Conservation (phyloP, 1,284 basidiomycete genomes). For the Agaricales sp. region DNA sequence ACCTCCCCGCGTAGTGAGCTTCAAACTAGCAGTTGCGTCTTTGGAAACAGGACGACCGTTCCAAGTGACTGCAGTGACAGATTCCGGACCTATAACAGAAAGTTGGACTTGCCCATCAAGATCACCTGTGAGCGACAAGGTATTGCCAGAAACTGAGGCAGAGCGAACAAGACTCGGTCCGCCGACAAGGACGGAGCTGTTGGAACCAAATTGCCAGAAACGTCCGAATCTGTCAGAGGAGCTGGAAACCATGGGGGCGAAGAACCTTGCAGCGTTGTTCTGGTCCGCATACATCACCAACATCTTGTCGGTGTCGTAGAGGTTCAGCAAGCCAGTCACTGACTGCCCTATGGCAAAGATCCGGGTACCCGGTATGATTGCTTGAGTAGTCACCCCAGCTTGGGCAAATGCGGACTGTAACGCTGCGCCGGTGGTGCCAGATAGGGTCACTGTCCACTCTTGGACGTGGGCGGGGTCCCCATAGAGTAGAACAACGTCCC, state of each 20-base stretch:
- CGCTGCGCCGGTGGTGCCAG: conserved; percentile 40
- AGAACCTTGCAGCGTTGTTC: conserved; percentile 46
- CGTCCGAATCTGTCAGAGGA: conserved; percentile 21
- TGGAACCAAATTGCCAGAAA: conserved; percentile 43
- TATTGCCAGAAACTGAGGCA: conserved; percentile 27
- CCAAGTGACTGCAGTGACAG: conserved; percentile 50
- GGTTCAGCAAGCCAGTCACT: neutral
- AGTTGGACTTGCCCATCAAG: conserved; percentile 31
- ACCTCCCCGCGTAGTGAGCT: conserved; percentile 26
- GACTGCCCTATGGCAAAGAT: no score
- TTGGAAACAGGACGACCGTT: conserved; percentile 45
- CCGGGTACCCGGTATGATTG: no score
- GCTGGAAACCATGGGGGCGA: conserved; percentile 33
- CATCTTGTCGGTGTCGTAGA: neutral
- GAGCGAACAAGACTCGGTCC: conserved; percentile 47
- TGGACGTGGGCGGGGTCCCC: no score
- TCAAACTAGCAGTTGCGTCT: conserved; percentile 20
- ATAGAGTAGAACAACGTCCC: conserved; percentile 62
- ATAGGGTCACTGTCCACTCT: conserved; percentile 34
- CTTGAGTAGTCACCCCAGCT: no score
- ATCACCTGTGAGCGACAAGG: conserved; percentile 38
- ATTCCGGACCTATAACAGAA: conserved; percentile 41
- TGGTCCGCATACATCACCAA: conserved; percentile 59
- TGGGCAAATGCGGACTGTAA: no score
- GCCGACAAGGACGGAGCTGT: conserved; percentile 37